Evolutionary conservation across 306 rosid species (phyloP).

Genomic region (Quercus mongolica): DNA sequence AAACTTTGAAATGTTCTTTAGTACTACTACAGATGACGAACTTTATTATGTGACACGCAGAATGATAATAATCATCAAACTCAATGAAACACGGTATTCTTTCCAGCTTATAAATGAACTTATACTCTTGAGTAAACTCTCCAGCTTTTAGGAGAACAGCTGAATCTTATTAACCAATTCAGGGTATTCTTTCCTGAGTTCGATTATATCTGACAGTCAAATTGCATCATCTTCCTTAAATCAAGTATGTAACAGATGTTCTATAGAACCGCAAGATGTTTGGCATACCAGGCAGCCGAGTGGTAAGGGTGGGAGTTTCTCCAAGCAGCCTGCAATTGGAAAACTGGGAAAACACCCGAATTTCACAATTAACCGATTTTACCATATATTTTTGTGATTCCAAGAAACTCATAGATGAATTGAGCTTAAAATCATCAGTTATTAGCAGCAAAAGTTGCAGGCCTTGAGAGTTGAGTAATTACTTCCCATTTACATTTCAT

Average conservation of each 20-base stretch:
- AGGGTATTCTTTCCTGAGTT: background rate
- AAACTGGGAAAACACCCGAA: no score
- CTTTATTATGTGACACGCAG: background rate
- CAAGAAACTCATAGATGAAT: no score
- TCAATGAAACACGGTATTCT: background rate
- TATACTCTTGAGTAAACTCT: background rate
- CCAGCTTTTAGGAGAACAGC: background rate
- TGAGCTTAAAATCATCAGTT: no score
- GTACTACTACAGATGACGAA: background rate
- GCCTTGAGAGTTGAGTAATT: no score
- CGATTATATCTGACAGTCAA: background rate
- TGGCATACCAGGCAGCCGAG: no score
- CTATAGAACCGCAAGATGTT: no score
- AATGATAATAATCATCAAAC: slow-evolving; percentile 2
- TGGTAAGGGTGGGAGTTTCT: no score
- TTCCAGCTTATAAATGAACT: background rate
- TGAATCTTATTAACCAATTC: background rate
- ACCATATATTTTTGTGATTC: no score
- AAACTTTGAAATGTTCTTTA: background rate
- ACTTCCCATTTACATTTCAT: no score
- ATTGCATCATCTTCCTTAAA: background rate
- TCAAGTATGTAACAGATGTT: background rate
- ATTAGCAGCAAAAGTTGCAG: no score
- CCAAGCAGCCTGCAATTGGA: no score
- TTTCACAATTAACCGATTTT: no score